phyloP scores from a whole-genome alignment of 75 land plant genomes.

The Selaginella moellendorffii region DNA sequence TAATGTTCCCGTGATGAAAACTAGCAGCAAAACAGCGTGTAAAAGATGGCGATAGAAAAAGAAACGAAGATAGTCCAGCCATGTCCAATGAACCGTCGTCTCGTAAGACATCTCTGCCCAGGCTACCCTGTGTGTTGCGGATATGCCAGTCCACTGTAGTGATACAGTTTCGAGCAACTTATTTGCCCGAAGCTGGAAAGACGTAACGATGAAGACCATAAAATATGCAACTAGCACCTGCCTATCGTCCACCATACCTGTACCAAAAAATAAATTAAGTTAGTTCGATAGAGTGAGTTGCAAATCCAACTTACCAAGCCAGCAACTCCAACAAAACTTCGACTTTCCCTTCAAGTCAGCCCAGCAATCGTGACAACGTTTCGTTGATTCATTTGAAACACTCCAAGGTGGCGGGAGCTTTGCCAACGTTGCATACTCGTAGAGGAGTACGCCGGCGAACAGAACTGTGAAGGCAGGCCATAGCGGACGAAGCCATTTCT shows the following conservation, averaged over 20 bases:
- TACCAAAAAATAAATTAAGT: not conserved
- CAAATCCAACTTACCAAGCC: constrained; percentile 60
- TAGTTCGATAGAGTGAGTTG: too few relatives aligned
- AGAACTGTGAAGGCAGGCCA: constrained; percentile 70
- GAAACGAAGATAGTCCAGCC: constrained; percentile 71
- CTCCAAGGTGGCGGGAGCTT: constrained; percentile 30
- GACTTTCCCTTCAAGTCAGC: constrained; percentile 31
- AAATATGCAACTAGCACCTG: constrained; percentile 75
- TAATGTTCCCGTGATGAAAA: constrained; percentile 91
- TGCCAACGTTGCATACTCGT: constrained; percentile 64
- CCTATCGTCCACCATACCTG: constrained; percentile 62
- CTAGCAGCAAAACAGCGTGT: constrained; percentile 80
- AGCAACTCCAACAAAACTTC: constrained; percentile 61
- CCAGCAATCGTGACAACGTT: constrained; percentile 83
- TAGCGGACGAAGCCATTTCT: constrained; percentile 35
- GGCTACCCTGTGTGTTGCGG: constrained; percentile 43
- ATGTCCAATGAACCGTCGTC: constrained; percentile 88
- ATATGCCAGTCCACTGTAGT: constrained; percentile 43
- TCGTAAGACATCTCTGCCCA: constrained; percentile 92
- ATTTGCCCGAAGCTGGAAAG: constrained; percentile 70
- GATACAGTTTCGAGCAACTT: constrained; percentile 38
- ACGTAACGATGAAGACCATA: constrained; percentile 62
- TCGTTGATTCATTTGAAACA: constrained; percentile 8
- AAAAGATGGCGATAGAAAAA: constrained; percentile 74
- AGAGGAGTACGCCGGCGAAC: constrained; percentile 62